Evolutionary conservation across 2,329 filamentous ascomycete species (phyloP).

Genomic region (Talaromyces albobiverticillius): DNA sequence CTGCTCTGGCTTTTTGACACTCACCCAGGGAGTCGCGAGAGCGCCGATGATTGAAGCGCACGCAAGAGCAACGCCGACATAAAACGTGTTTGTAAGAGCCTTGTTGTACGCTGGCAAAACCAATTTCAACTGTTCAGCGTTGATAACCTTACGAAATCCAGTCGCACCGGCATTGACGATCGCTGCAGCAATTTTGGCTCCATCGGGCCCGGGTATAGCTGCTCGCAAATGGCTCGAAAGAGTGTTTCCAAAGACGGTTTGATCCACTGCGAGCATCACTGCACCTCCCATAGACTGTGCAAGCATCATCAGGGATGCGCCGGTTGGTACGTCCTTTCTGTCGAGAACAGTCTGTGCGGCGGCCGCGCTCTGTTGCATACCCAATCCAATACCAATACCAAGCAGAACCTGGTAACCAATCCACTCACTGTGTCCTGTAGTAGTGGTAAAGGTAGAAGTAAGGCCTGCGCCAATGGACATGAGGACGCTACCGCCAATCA

Average conservation of each 20-base stretch:
- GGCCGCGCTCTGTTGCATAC: constrained; percentile 35
- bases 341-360: constrained; percentile 34
- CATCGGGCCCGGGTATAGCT: constrained; percentile 20
- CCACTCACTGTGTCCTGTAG: constrained; percentile 32
- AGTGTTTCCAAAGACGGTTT: constrained; percentile 39
- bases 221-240: constrained; percentile 25
- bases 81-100: constrained; percentile 12
- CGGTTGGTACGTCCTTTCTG: constrained; percentile 31
- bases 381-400: constrained; percentile 35
- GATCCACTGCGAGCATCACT: constrained; percentile 35
- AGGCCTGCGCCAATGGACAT: constrained; percentile 35
- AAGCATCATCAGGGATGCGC: constrained; percentile 35
- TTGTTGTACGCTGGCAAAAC: constrained; percentile 15
- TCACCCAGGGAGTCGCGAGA: constrained; percentile 13
- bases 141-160: constrained; percentile 5
- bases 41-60: constrained; percentile 12
- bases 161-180: constrained; percentile 38
- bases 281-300: constrained; percentile 36
- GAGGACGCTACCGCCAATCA: constrained; percentile 31
- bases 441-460: constrained; percentile 31
- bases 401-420: constrained; percentile 39
- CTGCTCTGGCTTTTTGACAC: constrained; percentile 13
- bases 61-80: constrained; percentile 7
- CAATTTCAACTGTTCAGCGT: not conserved
- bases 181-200: constrained; percentile 22